Conservation (phyloP, 768 basidiomycete species). For the Rhizopogon salebrosus region DNA sequence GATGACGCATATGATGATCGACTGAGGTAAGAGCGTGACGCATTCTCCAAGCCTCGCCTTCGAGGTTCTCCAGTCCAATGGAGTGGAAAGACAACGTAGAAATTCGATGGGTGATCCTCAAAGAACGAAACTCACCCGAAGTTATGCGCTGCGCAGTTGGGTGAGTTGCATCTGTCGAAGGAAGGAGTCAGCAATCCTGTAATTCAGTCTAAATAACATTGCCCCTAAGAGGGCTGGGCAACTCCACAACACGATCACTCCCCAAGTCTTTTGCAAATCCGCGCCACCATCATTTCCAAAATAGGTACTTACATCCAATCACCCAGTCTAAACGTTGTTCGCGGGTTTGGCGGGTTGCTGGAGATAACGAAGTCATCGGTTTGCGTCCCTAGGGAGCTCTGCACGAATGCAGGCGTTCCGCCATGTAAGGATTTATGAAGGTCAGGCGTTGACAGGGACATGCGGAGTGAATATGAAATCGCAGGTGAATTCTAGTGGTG, state of each 20-base stretch:
- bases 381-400: conserved; percentile 1
- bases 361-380: conserved; percentile 51
- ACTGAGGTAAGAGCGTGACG: not conserved
- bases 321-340: conserved; percentile 59
- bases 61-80: not conserved
- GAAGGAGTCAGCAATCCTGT: conserved; percentile 11
- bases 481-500: conserved; percentile 9
- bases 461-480: conserved; percentile 20
- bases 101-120: not conserved
- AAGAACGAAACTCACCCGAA: conserved; percentile 60
- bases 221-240: conserved; percentile 6
- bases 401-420: conserved; percentile 4
- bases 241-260: not conserved
- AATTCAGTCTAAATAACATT: conserved; percentile 15
- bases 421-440: conserved; percentile 19
- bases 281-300: conserved; percentile 10
- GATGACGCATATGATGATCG: conserved; percentile 12
- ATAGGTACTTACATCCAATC: conserved; percentile 67
- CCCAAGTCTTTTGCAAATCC: conserved; percentile 3
- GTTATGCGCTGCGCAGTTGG: conserved; percentile 76
- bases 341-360: conserved; percentile 66
- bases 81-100: not conserved
- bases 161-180: conserved; percentile 52
- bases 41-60: not conserved
- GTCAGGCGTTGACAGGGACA: conserved; percentile 29